Evolutionary conservation across 2,329 filamentous ascomycete species (phyloP), one percentile per base, ranked within the genome.

Genomic region (Aspergillus candidus): DNA sequence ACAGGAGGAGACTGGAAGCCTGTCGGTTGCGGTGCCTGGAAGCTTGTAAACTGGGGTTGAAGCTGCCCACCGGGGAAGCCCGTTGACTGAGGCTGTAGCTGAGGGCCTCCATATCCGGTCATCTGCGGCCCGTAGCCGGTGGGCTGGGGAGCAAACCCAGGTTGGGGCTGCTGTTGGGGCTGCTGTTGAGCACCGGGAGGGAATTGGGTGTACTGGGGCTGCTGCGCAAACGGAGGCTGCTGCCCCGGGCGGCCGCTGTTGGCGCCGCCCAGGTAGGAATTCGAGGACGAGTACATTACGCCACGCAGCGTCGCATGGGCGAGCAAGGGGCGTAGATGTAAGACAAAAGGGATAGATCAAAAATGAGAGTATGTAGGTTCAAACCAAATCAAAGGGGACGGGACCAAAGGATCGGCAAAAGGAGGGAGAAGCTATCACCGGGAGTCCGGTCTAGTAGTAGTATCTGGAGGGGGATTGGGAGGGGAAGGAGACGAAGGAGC

Each of bases 231-330:
- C 53, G 68, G 81, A 52, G 75, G 75, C 53, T 79, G 78, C 51
- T 79, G 78, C 42, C 81, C 80, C 39, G 85, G 86, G 48, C 83
- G 85, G 65, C 84, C 80, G 73, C 77, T 84, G 64, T 83, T 88
- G 67, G 77, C 79, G 71, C 83, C 85, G 69, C 88, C 88, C 60
- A 94, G 72, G 69, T 84, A 96, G 53, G 86, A 83, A 74, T 86
- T 94, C 55, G 88, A 86, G 66, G 84, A 88, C 55, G 88, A 93
- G 73, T 88, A 97, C 91, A 96, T 96, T 70, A 65, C 54, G 48
- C 48, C 53, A 44, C 40, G 39, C 44, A 48, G 48, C 48, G 46
- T 55, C 40, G 54, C 59, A 64, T 62, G 35, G 49, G 47, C 53
- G 44, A 52, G 41, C 57, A 51, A 31, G 41, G 18, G 41, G 35